Evolutionary conservation across 441 rosid species (phyloP).

Genomic region (Gossypium davidsonii): DNA sequence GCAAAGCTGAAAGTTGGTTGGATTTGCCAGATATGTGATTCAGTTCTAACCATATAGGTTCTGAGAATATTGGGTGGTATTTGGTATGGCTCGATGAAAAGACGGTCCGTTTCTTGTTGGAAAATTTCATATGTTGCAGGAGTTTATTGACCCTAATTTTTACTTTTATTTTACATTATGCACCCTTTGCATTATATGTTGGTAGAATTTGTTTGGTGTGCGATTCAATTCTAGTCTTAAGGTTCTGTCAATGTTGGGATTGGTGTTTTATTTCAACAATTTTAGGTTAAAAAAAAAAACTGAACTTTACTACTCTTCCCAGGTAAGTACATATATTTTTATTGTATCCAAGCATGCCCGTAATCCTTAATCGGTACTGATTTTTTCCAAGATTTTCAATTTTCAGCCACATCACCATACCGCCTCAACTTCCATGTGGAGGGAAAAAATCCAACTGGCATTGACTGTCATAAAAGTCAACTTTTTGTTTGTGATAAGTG

Average conservation of each 20-base stretch:
- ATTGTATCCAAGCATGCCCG: background rate
- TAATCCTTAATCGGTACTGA: background rate
- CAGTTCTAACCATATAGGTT: background rate
- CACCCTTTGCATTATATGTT: background rate
- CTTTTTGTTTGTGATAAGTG: background rate
- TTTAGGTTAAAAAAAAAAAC: background rate
- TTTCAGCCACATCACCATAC: background rate
- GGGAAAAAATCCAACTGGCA: background rate
- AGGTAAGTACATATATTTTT: background rate
- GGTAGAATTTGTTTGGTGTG: background rate
- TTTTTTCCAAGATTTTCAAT: background rate
- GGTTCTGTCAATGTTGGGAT: background rate
- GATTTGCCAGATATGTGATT: slow-evolving; percentile 2
- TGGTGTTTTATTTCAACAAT: background rate
- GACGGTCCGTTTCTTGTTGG: background rate
- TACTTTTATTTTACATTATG: background rate
- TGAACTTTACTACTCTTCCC: background rate
- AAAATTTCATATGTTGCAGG: background rate
- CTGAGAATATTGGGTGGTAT: background rate
- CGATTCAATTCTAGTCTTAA: background rate
- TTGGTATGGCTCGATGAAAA: background rate
- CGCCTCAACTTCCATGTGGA: background rate
- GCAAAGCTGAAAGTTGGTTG: background rate
- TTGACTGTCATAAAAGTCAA: background rate
- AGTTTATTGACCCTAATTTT: background rate